phyloP scores from a whole-genome alignment of 352 stramenopile genomes.

The Phytophthora capsici region DNA sequence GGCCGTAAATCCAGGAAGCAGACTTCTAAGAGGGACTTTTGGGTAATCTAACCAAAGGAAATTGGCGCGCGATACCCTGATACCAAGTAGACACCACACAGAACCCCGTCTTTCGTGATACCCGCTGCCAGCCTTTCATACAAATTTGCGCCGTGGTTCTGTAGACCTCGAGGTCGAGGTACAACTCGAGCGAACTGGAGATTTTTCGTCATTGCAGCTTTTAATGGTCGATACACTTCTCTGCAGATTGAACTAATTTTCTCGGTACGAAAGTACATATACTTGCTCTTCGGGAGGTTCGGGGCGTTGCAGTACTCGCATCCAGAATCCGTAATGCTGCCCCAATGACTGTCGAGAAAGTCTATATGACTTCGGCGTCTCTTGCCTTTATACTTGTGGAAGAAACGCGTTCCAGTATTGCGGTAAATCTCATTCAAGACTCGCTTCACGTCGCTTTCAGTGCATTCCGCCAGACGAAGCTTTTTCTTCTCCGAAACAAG shows the following conservation, averaged over 20 bases:
- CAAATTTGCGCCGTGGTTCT: not conserved
- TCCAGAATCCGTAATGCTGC: no score
- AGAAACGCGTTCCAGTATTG: not conserved
- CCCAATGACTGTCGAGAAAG: no score
- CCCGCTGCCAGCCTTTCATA: not conserved
- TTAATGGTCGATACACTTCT: constrained; percentile 12
- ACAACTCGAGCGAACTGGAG: constrained; percentile 16
- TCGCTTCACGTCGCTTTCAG: not conserved
- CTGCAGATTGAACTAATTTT: constrained; percentile 1
- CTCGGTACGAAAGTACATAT: not conserved
- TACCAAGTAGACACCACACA: not conserved
- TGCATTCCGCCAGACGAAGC: not conserved
- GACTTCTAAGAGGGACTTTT: no score
- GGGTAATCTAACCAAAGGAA: no score
- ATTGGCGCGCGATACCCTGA: not conserved
- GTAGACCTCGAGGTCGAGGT: not conserved
- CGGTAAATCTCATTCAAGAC: not conserved
- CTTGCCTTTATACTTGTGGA: no score
- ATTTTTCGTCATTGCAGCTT: constrained; percentile 16
- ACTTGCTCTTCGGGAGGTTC: not conserved
- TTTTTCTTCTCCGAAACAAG: constrained; percentile 1
- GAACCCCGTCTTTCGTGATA: not conserved
- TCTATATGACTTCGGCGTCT: not conserved
- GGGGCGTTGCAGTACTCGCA: not conserved
- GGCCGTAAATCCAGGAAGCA: no score